Conservation (phyloP, 2,329 filamentous ascomycete species). For the Trichocomaceae sp. region DNA sequence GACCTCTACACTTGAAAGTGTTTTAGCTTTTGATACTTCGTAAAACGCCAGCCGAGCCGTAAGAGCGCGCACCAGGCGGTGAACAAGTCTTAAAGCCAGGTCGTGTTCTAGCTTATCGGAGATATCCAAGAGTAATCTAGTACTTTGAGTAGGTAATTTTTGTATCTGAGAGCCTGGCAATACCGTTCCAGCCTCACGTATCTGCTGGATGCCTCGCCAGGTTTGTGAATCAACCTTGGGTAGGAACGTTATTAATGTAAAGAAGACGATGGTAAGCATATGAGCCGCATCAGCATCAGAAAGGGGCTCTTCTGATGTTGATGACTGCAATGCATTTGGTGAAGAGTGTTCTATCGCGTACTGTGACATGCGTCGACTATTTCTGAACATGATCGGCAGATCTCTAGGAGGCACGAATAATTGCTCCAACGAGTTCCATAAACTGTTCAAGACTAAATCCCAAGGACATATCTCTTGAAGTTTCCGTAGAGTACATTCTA, state of each 20-base stretch:
- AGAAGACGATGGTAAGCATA: slow-evolving; percentile 32
- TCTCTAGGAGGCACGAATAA: slow-evolving; percentile 35
- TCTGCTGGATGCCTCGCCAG: slow-evolving; percentile 38
- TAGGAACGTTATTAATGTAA: slow-evolving; percentile 33
- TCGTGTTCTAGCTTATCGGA: slow-evolving; percentile 47
- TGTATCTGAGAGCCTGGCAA: slow-evolving; percentile 33
- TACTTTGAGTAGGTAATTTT: slow-evolving; percentile 25
- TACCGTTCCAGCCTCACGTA: slow-evolving; percentile 35
- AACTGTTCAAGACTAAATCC: slow-evolving; percentile 36
- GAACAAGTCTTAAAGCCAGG: slow-evolving; percentile 45
- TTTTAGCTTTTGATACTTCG: slow-evolving; percentile 40
- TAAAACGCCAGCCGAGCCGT: slow-evolving; percentile 45
- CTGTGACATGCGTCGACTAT: slow-evolving; percentile 25
- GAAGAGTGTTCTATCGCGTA: slow-evolving; percentile 20
- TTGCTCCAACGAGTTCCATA: slow-evolving; percentile 36
- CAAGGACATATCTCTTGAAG: slow-evolving; percentile 34
- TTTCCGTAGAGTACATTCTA: slow-evolving; percentile 30
- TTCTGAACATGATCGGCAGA: slow-evolving; percentile 18
- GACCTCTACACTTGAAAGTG: slow-evolving; percentile 23
- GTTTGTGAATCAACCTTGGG: slow-evolving; percentile 31
- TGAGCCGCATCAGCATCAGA: slow-evolving; percentile 35
- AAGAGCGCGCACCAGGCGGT: slow-evolving; percentile 44
- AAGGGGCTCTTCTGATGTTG: slow-evolving; percentile 25
- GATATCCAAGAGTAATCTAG: slow-evolving; percentile 26
- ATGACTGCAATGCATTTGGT: background rate